Conservation (phyloP, 768 basidiomycete genomes). For the Tricholoma matsutake region DNA sequence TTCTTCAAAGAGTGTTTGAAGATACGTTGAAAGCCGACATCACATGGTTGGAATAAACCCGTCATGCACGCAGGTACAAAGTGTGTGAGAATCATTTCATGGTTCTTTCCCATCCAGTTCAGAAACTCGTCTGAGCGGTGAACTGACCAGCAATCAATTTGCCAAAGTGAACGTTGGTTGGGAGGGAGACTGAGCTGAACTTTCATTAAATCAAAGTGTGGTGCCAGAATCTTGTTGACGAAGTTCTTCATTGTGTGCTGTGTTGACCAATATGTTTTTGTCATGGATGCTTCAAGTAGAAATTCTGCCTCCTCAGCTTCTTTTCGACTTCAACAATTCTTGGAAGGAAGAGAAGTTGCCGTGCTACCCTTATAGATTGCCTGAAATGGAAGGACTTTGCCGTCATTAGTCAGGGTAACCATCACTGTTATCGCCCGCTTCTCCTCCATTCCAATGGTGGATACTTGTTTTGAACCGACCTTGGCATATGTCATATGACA, state of each 20-base stretch:
- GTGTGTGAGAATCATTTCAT: background rate
- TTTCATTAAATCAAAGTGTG: conserved; percentile 13
- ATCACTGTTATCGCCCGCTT: conserved; percentile 42
- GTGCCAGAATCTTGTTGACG: too few species aligned
- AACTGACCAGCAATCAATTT: too few species aligned
- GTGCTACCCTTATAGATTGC: conserved; percentile 29
- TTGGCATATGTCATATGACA: conserved; percentile 26
- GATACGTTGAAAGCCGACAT: background rate
- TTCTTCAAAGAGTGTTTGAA: background rate
- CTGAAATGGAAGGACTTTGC: conserved; percentile 35
- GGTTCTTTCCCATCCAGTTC: conserved; percentile 5
- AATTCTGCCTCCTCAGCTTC: background rate
- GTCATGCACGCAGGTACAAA: background rate
- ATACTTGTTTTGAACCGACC: conserved; percentile 32
- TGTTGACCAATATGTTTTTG: conserved; percentile 1
- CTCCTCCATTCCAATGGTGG: conserved; percentile 32
- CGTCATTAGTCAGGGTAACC: conserved; percentile 27
- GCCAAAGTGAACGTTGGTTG: conserved; percentile 17
- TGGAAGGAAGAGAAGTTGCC: conserved; percentile 2
- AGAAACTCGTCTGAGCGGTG: conserved; percentile 19
- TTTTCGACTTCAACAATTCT: background rate
- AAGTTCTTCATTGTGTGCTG: conserved; percentile 22
- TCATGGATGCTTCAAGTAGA: background rate
- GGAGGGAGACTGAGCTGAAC: conserved; percentile 9
- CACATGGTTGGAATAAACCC: background rate